Evolutionary conservation across 2,329 filamentous ascomycete species (phyloP).

Genomic region (Phaeosphaeriaceae sp.): DNA sequence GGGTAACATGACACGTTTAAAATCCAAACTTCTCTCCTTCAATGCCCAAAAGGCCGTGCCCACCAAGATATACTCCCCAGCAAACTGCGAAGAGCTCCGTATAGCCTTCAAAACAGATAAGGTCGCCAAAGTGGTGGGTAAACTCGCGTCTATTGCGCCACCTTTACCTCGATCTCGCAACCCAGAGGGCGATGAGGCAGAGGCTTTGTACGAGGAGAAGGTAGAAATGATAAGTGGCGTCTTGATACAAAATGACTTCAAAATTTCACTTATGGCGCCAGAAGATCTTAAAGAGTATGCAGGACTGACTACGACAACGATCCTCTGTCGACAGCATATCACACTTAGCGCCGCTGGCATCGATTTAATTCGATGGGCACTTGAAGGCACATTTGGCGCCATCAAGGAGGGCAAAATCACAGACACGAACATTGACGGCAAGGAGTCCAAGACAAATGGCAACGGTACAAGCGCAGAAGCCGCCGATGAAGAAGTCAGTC

Average conservation of each 20-base stretch:
- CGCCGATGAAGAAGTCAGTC: conserved; percentile 69
- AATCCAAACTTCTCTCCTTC: conserved; percentile 91
- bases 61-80: conserved; percentile 90
- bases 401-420: conserved; percentile 58
- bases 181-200: conserved; percentile 31
- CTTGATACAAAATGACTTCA: conserved; percentile 96
- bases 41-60: conserved; percentile 82
- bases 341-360: conserved; percentile 86
- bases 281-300: conserved; percentile 96
- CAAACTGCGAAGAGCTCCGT: conserved; percentile 91
- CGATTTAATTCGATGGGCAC: conserved; percentile 89
- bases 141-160: conserved; percentile 81
- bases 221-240: conserved; percentile 80
- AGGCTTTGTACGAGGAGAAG: conserved; percentile 27
- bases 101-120: conserved; percentile 98
- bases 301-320: conserved; percentile 93
- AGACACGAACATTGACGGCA: conserved; percentile 41
- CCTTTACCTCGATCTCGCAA: conserved; percentile 56
- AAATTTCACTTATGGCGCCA: conserved; percentile 94
- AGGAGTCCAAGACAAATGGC: conserved; percentile 49
- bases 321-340: conserved; percentile 89
- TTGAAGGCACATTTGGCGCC: conserved; percentile 91
- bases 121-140: conserved; percentile 92
- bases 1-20: conserved; percentile 96
- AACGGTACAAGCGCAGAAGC: conserved; percentile 53